phyloP scores from a whole-genome alignment of 768 basidiomycete genomes.

The Rhizopogon roseolus region DNA sequence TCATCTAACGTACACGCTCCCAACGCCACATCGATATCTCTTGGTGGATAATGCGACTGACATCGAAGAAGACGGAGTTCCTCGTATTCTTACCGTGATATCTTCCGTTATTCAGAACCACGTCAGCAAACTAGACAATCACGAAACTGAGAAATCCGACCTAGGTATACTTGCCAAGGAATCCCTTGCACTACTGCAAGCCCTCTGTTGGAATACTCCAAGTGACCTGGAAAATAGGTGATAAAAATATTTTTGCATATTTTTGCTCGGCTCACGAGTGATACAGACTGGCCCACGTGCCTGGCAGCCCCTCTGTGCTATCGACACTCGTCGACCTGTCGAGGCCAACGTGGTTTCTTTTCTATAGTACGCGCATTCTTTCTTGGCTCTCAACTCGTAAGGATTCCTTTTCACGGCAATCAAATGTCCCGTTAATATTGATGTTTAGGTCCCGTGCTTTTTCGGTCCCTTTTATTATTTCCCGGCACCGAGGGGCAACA shows the following conservation, averaged over 20 bases:
- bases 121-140: conserved; percentile 28
- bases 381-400: conserved; percentile 51
- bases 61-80: conserved; percentile 20
- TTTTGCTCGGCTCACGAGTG: neutral
- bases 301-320: conserved; percentile 37
- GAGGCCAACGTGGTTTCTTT: conserved; percentile 50
- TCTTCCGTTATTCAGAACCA: conserved; percentile 38
- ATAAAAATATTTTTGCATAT: neutral
- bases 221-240: conserved; percentile 37
- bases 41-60: conserved; percentile 21
- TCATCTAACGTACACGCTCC: conserved; percentile 41
- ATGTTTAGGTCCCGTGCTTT: conserved; percentile 37
- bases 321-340: conserved; percentile 42
- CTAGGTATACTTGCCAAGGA: conserved; percentile 34
- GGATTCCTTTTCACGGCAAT: conserved; percentile 17
- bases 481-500: conserved; percentile 22
- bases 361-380: conserved; percentile 44
- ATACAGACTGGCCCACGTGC: conserved; percentile 34
- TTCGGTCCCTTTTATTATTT: conserved; percentile 37
- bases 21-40: conserved; percentile 38
- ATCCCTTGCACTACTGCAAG: conserved; percentile 46
- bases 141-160: conserved; percentile 17
- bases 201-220: conserved; percentile 43
- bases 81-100: conserved; percentile 35
- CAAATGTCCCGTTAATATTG: neutral